Evolutionary conservation across 2,329 filamentous ascomycete genomes (phyloP).

Genomic region (Tolypocladium inflatum): DNA sequence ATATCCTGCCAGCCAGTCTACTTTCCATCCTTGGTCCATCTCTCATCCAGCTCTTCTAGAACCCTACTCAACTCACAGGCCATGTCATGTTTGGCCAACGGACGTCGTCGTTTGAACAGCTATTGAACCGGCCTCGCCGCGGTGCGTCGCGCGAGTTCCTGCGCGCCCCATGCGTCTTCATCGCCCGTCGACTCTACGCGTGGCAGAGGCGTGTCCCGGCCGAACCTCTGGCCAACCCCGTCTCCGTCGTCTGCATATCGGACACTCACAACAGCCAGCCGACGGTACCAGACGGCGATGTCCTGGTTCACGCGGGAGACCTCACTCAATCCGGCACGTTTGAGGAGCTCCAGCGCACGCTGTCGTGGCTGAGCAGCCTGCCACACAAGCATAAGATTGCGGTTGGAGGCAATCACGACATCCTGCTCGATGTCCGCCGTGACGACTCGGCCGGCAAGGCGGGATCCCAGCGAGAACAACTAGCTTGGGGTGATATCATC

Average conservation of each 20-base stretch:
- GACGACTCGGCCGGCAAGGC: background rate
- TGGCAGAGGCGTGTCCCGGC: background rate
- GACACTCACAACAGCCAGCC: constrained; percentile 33
- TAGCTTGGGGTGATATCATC: constrained; percentile 14
- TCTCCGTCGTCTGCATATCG: constrained; percentile 31
- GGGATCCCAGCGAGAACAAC: background rate
- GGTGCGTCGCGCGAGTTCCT: background rate
- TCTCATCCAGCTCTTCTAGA: too few species aligned
- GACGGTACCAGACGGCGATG: constrained; percentile 29
- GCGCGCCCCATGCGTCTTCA: background rate
- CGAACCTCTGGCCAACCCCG: constrained; percentile 1
- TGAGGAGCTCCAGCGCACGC: constrained; percentile 24
- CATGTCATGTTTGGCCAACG: background rate
- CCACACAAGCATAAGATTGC: constrained; percentile 32
- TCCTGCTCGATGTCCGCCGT: constrained; percentile 15
- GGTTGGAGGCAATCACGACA: constrained; percentile 36
- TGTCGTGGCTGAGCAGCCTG: constrained; percentile 28
- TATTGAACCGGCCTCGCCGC: background rate
- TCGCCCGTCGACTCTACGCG: background rate
- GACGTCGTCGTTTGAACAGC: background rate
- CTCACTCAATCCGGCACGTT: constrained; percentile 33
- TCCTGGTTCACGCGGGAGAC: constrained; percentile 39
- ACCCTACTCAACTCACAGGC: background rate
- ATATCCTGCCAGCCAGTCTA: too few species aligned
- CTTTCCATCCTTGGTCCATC: too few species aligned